Evolutionary conservation across 257 asterid species (phyloP), one percentile per base, ranked within the genome.

Genomic region (Dorcoceras hygrometricum): DNA sequence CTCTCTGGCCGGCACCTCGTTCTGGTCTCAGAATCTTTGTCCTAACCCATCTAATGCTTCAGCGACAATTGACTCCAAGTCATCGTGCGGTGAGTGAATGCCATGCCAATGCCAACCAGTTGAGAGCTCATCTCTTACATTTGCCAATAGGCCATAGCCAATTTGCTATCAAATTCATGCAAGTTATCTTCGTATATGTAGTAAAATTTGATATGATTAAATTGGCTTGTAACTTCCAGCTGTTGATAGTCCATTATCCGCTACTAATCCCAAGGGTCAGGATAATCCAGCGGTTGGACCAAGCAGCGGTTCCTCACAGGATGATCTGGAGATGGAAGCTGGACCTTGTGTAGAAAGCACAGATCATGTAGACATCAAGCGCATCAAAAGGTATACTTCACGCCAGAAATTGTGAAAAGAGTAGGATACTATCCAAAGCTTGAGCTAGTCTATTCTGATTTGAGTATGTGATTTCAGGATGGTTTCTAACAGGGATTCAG

Each of bases 401-500:
- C 23, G 34, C 39, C 24, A 26, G 16, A n/a, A 19, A 59, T 2
- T 26, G 29, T 46, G 22, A 19, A 8, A 46, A 46, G 18, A 22
- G 34, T 50, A 58, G 34, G 27, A 23, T 66, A n/a, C 25, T 2
- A 11, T 8, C 12, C 12, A 6, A 53, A 53, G 31, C 67, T 39
- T 22, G 34, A 60, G 19, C 63, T 71, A 20, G 10, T 2, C 71
- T 70, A 70, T 59, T 46, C 54, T 18, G 56, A 58, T 10, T 18
- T 10, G 34, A 46, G 10, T 36, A 2, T 57, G 19, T 69, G 12
- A 20, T 72, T 75, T 57, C 80, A 91, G 98, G 86, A 88, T 78
- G 94, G 89, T 79, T 46, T 87, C 96, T 5, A 92, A 92, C 34
- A 71, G 93, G 77, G 95, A 92, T 59, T 89, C 98, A 31, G 98